Evolutionary conservation across 805 yeast species (phyloP).

Genomic region (Starmerella floricola): DNA sequence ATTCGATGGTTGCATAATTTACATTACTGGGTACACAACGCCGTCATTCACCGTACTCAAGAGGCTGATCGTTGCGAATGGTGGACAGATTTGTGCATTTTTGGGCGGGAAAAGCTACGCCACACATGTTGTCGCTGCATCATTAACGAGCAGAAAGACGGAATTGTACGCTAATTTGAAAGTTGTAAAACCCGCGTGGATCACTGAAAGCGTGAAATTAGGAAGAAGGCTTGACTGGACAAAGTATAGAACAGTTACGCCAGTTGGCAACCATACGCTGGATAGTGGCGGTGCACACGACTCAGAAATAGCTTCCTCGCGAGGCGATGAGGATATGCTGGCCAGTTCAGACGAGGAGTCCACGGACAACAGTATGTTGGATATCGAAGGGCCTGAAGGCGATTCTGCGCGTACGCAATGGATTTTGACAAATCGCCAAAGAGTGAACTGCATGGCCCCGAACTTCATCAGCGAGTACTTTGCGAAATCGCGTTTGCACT

Average conservation of each 20-base stretch:
- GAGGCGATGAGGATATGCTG: too few species aligned
- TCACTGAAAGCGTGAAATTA: constrained; percentile 46
- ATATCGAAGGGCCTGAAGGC: constrained; percentile 8
- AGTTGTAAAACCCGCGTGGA: constrained; percentile 78
- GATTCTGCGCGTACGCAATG: constrained; percentile 14
- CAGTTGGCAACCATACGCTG: neutral
- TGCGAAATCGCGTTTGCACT: constrained; percentile 74
- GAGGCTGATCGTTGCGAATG: constrained; percentile 57
- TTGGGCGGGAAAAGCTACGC: constrained; percentile 58
- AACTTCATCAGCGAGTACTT: constrained; percentile 61
- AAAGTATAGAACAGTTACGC: constrained; percentile 32
- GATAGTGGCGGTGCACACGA: too few species aligned
- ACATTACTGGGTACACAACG: constrained; percentile 79
- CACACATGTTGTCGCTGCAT: constrained; percentile 74
- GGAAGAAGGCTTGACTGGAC: constrained; percentile 53
- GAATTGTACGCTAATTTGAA: constrained; percentile 52
- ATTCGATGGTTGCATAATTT: constrained; percentile 52
- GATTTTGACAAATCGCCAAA: constrained; percentile 15
- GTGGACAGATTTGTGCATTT: constrained; percentile 65
- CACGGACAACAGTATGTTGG: constrained; percentile 4
- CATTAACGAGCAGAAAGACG: constrained; percentile 64
- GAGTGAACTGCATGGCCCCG: constrained; percentile 47
- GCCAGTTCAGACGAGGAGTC: neutral
- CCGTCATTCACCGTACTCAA: constrained; percentile 71
- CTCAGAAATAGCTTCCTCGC: too few species aligned